These are phyloP conservation scores for Eimeria tenella DNA, from an alignment of 169 alveolate species.

Conservation along the genomic window DNA sequence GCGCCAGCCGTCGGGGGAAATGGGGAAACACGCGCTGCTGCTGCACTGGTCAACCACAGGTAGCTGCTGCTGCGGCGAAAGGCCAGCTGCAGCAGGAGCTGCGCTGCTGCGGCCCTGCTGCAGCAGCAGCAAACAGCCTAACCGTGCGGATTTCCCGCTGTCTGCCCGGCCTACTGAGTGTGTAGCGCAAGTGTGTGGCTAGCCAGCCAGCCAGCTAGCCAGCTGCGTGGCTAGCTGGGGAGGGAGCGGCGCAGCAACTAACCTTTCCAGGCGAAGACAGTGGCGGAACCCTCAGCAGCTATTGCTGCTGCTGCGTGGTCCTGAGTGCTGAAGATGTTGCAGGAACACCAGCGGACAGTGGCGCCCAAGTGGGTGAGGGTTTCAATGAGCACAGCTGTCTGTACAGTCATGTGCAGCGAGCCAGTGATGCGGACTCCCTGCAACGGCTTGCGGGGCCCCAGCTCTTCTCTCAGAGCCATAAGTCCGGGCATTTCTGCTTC, in stretches of 20 bases:
- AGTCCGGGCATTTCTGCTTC: slow-evolving; percentile 99
- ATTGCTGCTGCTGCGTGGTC: slow-evolving; percentile 98
- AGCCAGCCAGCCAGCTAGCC: background rate
- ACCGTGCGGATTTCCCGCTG: too few species aligned
- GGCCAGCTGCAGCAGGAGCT: too few species aligned
- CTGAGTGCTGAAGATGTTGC: slow-evolving; percentile 98
- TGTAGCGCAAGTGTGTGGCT: too few species aligned
- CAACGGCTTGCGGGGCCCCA: slow-evolving; percentile 93
- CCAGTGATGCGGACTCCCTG: slow-evolving; percentile 97
- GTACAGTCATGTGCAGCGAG: slow-evolving; percentile 98
- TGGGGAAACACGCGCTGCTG: background rate
- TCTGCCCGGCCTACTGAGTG: too few species aligned
- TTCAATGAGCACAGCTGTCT: slow-evolving; percentile 94
- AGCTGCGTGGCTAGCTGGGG: background rate
- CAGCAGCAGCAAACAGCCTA: too few species aligned
- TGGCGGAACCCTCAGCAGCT: slow-evolving; percentile 91
- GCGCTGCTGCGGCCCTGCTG: too few species aligned
- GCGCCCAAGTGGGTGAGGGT: slow-evolving; percentile 97
- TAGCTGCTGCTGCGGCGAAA: too few species aligned
- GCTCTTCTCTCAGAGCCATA: slow-evolving; percentile 94
- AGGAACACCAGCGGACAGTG: slow-evolving; percentile 97
- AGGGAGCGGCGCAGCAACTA: background rate
- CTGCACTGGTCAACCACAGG: too few species aligned
- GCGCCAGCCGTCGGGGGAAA: background rate
- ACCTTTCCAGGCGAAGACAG: slow-evolving; percentile 98